Base-by-base conservation (phyloP, 345 rosid genomes). In the Salix viminalis region DNA sequence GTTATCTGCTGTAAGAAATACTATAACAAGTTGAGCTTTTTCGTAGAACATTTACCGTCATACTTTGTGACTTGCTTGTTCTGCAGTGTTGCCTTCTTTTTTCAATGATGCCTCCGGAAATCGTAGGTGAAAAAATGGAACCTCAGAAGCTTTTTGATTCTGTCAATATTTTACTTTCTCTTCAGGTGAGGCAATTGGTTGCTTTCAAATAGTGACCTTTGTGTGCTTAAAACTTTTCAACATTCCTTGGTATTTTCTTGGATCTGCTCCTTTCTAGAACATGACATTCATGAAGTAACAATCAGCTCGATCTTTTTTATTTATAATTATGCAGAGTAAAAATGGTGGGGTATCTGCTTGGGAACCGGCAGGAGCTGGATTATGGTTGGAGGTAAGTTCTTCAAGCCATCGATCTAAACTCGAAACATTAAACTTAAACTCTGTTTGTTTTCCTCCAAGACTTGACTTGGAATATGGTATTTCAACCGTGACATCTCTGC, bases 301-400 rank as follows among this genome's bases (percentile, higher is more conserved):
- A 13, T 12, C 2, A n/a, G 65, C 14, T 56, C 2, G 16, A 67
- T 28, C 66, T 67, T 11, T 32, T 32, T 32, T 0, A 32, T 32
- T 32, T 32, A 32, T 32, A 0, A 4, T 32, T 30, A 64, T 74
- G 52, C 39, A 88, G 89, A 82, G 81, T 65, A 44, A 73, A 74
- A 83, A 70, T 76, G 89, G 89, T 24, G 91, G 89, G 32, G 21
- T 78, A 56, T 74, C 88, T 28, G 78, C 83, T 2, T 86, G 86
- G 88, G 88, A 86, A 44, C 79, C 74, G 14, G 81, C 79, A 11
- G 70, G 81, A 6, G 80, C 83, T 41, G 44, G 44, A 0, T 10
- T 9, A n/a, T 44, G 80, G 74, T 24, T 83, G 23, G 86, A 86
- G 75, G 88, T 86, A 76, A 12, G 11, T 65, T 18, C 5, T 10